phyloP scores from a whole-genome alignment of 2,329 filamentous ascomycete genomes.

The Exophiala sp. region DNA sequence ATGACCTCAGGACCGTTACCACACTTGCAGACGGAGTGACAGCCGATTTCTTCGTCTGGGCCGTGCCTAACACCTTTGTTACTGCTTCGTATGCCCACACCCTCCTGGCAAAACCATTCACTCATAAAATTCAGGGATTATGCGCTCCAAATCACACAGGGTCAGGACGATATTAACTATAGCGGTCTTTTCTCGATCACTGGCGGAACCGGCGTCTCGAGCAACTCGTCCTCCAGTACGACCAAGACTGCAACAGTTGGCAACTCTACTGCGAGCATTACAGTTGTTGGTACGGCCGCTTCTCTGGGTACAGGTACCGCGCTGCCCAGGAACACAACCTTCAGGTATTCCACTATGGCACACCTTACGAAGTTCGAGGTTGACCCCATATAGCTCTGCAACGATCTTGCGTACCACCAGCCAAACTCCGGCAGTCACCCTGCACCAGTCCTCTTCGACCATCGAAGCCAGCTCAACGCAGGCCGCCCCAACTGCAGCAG shows the following conservation, averaged over 20 bases:
- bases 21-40: constrained; percentile 36
- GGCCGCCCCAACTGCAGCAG: constrained; percentile 19
- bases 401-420: constrained; percentile 26
- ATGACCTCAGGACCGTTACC: constrained; percentile 47
- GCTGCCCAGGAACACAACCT: constrained; percentile 47
- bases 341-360: constrained; percentile 17
- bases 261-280: constrained; percentile 18
- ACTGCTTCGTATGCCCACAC: constrained; percentile 39
- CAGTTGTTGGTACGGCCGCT: constrained; percentile 15
- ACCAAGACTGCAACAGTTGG: constrained; percentile 20
- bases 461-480: constrained; percentile 23
- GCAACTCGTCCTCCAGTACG: constrained; percentile 12
- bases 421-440: constrained; percentile 7
- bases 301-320: constrained; percentile 54
- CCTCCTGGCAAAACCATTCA: background rate
- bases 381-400: constrained; percentile 13
- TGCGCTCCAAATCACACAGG: constrained; percentile 54
- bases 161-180: constrained; percentile 48
- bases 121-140: constrained; percentile 40
- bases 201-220: constrained; percentile 31
- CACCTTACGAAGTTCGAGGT: background rate
- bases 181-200: constrained; percentile 47
- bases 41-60: constrained; percentile 21
- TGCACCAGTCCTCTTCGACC: constrained; percentile 21
- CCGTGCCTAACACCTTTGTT: constrained; percentile 12